Conservation (phyloP, 2,329 filamentous ascomycete genomes). For the Pseudogymnoascus sp. region DNA sequence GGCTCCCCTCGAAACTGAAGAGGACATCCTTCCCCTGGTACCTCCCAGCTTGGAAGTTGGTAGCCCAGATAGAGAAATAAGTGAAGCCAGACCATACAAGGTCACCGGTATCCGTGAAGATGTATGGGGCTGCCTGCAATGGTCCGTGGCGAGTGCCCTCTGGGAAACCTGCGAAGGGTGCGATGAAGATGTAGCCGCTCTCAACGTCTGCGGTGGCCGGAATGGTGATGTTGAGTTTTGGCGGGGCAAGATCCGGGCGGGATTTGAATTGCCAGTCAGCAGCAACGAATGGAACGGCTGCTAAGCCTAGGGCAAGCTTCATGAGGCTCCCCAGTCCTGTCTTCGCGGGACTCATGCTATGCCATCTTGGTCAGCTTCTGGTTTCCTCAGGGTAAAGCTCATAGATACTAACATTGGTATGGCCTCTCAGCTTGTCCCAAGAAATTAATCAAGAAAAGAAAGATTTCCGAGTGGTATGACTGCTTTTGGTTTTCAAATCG, state of each 20-base stretch:
- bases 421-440: neutral
- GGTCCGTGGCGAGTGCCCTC: slow-evolving; percentile 39
- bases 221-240: slow-evolving; percentile 39
- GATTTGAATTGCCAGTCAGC: slow-evolving; percentile 43
- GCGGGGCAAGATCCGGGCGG: slow-evolving; percentile 40
- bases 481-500: neutral
- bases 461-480: neutral
- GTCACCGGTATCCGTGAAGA: slow-evolving; percentile 47
- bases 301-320: neutral
- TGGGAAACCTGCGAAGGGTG: slow-evolving; percentile 31
- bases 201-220: slow-evolving; percentile 35
- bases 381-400: neutral
- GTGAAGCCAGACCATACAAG: slow-evolving; percentile 51
- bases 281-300: slow-evolving; percentile 10
- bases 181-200: slow-evolving; percentile 39
- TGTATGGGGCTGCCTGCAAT: slow-evolving; percentile 47
- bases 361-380: neutral
- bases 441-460: neutral
- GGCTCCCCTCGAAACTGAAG: slow-evolving; percentile 47
- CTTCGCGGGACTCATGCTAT: neutral
- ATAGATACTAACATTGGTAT: neutral
- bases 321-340: neutral
- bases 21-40: slow-evolving; percentile 47
- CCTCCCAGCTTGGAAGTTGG: slow-evolving; percentile 43
- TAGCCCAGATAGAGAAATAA: slow-evolving; percentile 44